Evolutionary conservation across 73 alveolate species (phyloP), one percentile per base, ranked within the genome.

Genomic region (Blepharisma stoltei): DNA sequence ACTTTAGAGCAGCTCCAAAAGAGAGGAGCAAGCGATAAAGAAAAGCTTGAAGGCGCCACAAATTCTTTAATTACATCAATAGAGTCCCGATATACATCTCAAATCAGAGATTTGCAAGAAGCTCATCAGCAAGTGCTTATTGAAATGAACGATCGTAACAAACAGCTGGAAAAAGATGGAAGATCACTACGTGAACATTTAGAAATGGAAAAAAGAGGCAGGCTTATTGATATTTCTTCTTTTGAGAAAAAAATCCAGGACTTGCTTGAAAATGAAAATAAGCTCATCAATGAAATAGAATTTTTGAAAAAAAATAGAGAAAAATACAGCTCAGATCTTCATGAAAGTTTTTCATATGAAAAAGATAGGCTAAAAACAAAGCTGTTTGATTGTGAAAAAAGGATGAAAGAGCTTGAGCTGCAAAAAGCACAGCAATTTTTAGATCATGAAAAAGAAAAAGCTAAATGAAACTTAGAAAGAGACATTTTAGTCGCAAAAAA

Each of bases 391-490:
- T 43, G 83, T 20, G 98, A 95, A 85, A 83, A 79, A 54, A 93
- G 86, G 81, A 82, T 85, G 78, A 88, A 89, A 71, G 93, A 86
- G 14, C 91, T 86, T 18, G 97, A 94, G 83, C 79, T 83, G 20
- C 90, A 90, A 80, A 85, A 93, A 66, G 90, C 96, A 23, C 88
- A 81, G 6, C 55, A 86, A 54, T 70, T 88, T 45, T 81, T 92
- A 55, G 98, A 93, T 70, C 82, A 81, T 54, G 99, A 95, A 82
- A 95, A 93, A 78, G 98, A 95, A 73, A 91, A 94, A 83, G 97
- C 99, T 18, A 93, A 93, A 82, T 93, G 98, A 97, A 87, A 86
- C 38, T 80, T 88, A 18, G 98, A 95, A 68, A 93, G 91, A 85
- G 97, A 93, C 76, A 87, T 89, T 81, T 66, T 95, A 37, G 44